A percentile compares a stretch with the other conserved stretches of the same genome.
Conservation (phyloP, 148 eudicot species). For the Amaranthus cruentus region DNA sequence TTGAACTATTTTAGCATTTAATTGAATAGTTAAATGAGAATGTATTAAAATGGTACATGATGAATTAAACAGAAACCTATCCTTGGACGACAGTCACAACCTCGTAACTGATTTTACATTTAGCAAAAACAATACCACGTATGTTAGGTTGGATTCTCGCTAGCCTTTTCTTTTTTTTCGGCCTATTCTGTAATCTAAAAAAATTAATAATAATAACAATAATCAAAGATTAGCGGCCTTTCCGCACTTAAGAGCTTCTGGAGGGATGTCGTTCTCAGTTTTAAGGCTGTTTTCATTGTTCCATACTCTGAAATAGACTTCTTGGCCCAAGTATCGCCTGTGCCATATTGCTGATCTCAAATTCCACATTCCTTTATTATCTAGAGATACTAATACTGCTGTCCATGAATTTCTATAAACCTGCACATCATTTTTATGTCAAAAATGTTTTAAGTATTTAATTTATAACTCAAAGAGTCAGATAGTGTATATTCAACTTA, state of each 20-base stretch:
- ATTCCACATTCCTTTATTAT: conserved; percentile 36
- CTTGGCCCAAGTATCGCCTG: conserved; percentile 72
- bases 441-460: too few species aligned
- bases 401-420: conserved; percentile 71
- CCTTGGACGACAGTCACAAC: too few species aligned
- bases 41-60: too few species aligned
- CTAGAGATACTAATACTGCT: conserved; percentile 42
- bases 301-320: conserved; percentile 58
- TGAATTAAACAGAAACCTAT: too few species aligned
- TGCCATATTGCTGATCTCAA: conserved; percentile 79
- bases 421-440: conserved; percentile 19
- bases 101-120: too few species aligned
- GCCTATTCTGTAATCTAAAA: not conserved
- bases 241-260: conserved; percentile 67
- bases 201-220: not conserved
- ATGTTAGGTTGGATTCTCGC: too few species aligned
- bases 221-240: conserved; percentile 30
- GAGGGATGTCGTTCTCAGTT: conserved; percentile 54
- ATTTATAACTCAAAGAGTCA: too few species aligned
- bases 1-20: too few species aligned
- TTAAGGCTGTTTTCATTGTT: conserved; percentile 47
- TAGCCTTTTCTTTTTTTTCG: too few species aligned
- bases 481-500: too few species aligned
- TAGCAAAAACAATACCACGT: too few species aligned
- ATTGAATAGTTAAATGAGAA: too few species aligned